Evolutionary conservation across 2,329 filamentous ascomycete genomes (phyloP), one percentile per base, ranked within the genome.

Genomic region (Scorias spongiosa): DNA sequence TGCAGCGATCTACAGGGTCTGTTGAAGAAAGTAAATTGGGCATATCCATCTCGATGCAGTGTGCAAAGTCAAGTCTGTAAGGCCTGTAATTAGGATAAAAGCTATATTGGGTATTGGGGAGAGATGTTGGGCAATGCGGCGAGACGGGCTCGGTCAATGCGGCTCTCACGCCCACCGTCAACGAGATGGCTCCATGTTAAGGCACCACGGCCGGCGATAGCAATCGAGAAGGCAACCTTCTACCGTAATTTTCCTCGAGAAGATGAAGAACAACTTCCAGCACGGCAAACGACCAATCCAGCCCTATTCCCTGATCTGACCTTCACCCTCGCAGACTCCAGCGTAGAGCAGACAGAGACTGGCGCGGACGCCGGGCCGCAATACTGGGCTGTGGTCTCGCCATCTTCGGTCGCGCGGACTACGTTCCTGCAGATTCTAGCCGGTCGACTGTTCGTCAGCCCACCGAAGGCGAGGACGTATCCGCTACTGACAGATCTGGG

Each of bases 311-410:
- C 73, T 3, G 68, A 78, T 43, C 60, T 95, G 51, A 76, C 63
- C 44, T 84, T 95, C 57, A 71, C 73, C 34, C 65, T 96, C 1
- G 75, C 81, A 0, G 78, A 80, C 5, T 28, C 28, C 5, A 40
- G 18, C 7, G 29, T 42, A 17, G 40, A 46, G n/a, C 36, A 46
- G 17, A 38, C 40, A 14, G 17, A 44, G 41, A 29, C 42, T 30
- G 39, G 32, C 32, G 37, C 14, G 17, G 41, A 41, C 2, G 42
- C 41, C 10, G 18, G 37, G 54, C 53, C 20, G 11, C 73, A 82
- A 51, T 76, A 85, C 59, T 96, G 88, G 88, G 83, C 84, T 34
- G 70, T 98, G 34, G 70, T 96, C 20, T 87, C 86, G 0, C 78
- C 85, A 0, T 87, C 83, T 0, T 75, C 82, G 1, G 75, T 80